Base-by-base conservation (phyloP, 352 stramenopile species). In the Aphanomyces euteiches region DNA sequence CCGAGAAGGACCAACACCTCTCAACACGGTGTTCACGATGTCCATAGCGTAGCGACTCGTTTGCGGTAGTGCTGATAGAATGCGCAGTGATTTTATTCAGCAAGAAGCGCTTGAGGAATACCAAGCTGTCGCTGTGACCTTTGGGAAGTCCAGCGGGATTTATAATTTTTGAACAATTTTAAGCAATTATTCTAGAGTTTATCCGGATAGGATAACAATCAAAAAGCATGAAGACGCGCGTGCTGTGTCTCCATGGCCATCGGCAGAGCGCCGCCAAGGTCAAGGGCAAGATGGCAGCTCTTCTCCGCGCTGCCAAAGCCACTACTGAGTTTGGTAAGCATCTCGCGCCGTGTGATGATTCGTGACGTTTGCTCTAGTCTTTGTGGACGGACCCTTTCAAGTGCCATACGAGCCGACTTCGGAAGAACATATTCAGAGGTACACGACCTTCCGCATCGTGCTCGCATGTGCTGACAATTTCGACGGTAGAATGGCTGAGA, bases 211-310 rank as follows among this genome's bases (percentile, higher is more conserved):
- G 54, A 12, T 1, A 19, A 43, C 34, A 13, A 41, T 58, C 50
- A 58, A 21, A 58, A 38, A 21, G 28, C 10, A 70, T 70, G 60
- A 93, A 91, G 76, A 78, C 79, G 19, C 85, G 85, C 50, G 79
- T 95, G 7, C 75, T 95, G n/a, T 95, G 87, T 74, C 79, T 95
- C 34, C 87, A 95, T 68, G 87, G 87, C 43, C 91, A 93, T 72
- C 83, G 84, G 66, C 87, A 95, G 75, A 88, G 85, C 72, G 82
- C 77, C 34, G 69, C 81, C 57, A 93, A 89, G 69, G 69, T 95
- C 38, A 86, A 80, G 54, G 84, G 78, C 5, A 83, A 85, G 67
- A 91, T 95, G 19, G 82, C 84, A 5, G 83, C 83, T 10, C 87
- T 88, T 60, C 81, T 84, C 6, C 79, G 87, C 19, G 75, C 80